Base-by-base conservation (phyloP, 2,329 filamentous ascomycete species). In the Phoma sp. region DNA sequence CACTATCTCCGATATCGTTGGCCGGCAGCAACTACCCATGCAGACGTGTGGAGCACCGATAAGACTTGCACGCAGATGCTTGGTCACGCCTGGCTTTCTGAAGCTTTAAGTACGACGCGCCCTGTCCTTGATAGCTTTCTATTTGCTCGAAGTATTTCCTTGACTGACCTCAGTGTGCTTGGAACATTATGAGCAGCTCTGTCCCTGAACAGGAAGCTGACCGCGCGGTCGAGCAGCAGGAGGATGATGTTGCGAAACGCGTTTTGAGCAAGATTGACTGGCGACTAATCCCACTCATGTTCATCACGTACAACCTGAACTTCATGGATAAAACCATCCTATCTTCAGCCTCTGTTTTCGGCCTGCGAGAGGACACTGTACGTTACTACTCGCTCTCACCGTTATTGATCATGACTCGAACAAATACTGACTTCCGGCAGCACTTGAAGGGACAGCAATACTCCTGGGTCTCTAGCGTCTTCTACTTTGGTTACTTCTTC, bases 261-360 rank as follows among this genome's bases (percentile, higher is more conserved):
- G 77, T 85, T 3, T 53, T 86, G 43, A 74, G 78, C 21, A 85
- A 85, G 67, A 85, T 87, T 53, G 85, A 87, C 65, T 73, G 71
- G 58, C 74, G 74, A 11, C 72, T 87, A 9, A 80, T 87, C 5
- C 83, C 84, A 0, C 70, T 87, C 10, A 69, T 87, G 9, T 85
- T 86, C 55, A 59, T 81, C 34, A 84, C 81, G 0, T 87, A 87
- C 62, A 81, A 81, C 73, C 67, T 87, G 57, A 84, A 85, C 62
- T 86, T 86, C 52, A 84, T 87, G 77, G 84, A 87, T 68, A 87
- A 87, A 65, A 80, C 80, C 0, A 65, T 67, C n/a, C 42, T 69
- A 57, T 58, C 69, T 42, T 55, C 81, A 80, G 83, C 84, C 0
- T 76, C 82, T 4, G 82, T 86, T 0, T 86, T 86, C 59, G 83